Evolutionary conservation across 2,329 filamentous ascomycete genomes (phyloP).

Genomic region (Aspergillus candidus): DNA sequence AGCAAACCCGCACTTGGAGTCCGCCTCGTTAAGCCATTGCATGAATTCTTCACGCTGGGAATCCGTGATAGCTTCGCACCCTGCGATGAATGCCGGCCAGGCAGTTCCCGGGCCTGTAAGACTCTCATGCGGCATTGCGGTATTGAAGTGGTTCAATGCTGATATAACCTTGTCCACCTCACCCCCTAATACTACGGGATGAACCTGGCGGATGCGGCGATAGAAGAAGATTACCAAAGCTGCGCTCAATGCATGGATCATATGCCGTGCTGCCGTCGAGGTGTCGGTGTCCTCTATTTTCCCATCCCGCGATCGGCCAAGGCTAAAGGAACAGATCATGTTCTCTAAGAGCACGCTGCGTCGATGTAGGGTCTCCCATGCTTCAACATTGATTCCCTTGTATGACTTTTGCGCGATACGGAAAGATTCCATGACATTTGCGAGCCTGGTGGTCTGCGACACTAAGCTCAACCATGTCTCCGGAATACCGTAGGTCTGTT

Average conservation of each 20-base stretch:
- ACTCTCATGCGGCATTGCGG: constrained; percentile 12
- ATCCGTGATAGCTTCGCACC: constrained; percentile 31
- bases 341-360: constrained; percentile 26
- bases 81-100: constrained; percentile 39
- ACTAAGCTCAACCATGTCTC: constrained; percentile 42
- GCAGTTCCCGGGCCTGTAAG: constrained; percentile 22
- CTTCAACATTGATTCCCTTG: constrained; percentile 13
- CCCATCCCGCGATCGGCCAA: constrained; percentile 11
- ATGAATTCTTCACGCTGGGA: constrained; percentile 17
- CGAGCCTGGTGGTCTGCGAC: constrained; percentile 40
- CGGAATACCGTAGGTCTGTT: constrained; percentile 39
- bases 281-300: constrained; percentile 7
- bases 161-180: constrained; percentile 33
- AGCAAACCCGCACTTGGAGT: constrained; percentile 18
- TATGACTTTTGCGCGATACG: constrained; percentile 13
- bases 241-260: constrained; percentile 36
- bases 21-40: constrained; percentile 21
- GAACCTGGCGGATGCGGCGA: constrained; percentile 34
- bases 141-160: constrained; percentile 26
- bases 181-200: constrained; percentile 34
- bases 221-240: constrained; percentile 41
- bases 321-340: constrained; percentile 29
- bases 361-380: constrained; percentile 25
- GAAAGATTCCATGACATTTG: constrained; percentile 31
- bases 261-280: constrained; percentile 22